phyloP scores from a whole-genome alignment of 2,329 filamentous ascomycete genomes.

The Penicillium verrucosum region DNA sequence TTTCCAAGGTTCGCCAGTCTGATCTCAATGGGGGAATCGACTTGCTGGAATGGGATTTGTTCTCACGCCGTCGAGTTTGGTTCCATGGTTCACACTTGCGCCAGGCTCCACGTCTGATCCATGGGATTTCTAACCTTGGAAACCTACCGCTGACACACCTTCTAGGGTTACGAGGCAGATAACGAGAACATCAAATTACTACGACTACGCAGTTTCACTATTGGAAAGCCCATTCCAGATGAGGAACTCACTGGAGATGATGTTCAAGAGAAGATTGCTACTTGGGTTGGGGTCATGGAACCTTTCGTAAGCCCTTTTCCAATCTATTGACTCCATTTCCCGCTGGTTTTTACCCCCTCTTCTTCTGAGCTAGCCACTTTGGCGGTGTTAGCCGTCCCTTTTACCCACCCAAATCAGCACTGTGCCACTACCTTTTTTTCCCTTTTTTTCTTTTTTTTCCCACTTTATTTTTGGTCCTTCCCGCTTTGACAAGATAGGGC shows the following conservation, averaged over 20 bases:
- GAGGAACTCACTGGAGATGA: conserved; percentile 59
- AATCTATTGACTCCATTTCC: conserved; percentile 16
- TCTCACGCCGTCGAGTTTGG: conserved; percentile 31
- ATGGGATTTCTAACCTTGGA: background rate
- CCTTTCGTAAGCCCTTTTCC: conserved; percentile 67
- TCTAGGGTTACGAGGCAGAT: conserved; percentile 68
- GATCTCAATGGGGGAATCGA: background rate
- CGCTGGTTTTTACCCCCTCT: conserved; percentile 20
- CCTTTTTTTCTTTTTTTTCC: background rate
- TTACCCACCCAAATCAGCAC: conserved; percentile 18
- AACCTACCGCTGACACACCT: background rate
- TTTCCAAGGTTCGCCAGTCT: background rate
- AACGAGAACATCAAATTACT: conserved; percentile 78
- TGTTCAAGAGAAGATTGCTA: conserved; percentile 63
- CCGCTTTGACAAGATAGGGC: background rate
- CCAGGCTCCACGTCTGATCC: conserved; percentile 20
- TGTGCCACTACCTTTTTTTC: background rate
- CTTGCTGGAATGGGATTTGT: background rate
- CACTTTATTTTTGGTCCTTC: background rate
- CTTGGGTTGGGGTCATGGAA: conserved; percentile 65
- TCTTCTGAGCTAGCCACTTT: conserved; percentile 24
- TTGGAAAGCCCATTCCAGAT: conserved; percentile 66
- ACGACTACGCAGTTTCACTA: conserved; percentile 74
- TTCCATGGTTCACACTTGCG: conserved; percentile 39
- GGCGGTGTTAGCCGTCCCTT: conserved; percentile 11